phyloP scores from a whole-genome alignment of 2,329 filamentous ascomycete genomes.

The Oidium heveae region DNA sequence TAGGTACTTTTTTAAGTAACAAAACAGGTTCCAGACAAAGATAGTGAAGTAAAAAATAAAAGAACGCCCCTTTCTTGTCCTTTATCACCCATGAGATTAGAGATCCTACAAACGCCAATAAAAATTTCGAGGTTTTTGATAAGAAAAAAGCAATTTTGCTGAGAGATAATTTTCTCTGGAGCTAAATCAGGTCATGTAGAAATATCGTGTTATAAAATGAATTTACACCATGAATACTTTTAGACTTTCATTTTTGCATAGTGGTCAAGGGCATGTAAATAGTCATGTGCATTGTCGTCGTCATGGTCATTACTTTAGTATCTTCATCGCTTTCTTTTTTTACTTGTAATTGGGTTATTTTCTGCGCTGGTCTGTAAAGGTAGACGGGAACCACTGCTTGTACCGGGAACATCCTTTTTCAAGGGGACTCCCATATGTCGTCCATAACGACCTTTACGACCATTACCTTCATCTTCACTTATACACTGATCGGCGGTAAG shows the following conservation, averaged over 20 bases:
- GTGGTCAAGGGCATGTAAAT: not conserved
- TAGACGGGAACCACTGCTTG: slow-evolving; percentile 12
- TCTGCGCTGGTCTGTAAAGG: slow-evolving; percentile 3
- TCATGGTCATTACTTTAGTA: not conserved
- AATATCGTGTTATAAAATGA: not conserved
- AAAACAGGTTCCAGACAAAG: not conserved
- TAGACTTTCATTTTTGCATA: not conserved
- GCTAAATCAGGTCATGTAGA: not conserved
- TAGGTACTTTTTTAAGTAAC: not conserved
- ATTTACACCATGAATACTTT: not conserved
- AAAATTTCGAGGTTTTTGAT: not conserved
- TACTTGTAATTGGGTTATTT: slow-evolving; percentile 19
- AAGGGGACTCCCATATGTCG: slow-evolving; percentile 44
- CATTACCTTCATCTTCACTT: slow-evolving; percentile 94
- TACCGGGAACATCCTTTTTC: slow-evolving; percentile 27
- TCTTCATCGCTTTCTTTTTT: slow-evolving; percentile 39
- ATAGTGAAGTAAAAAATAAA: not conserved
- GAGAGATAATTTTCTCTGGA: not conserved
- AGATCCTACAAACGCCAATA: not conserved
- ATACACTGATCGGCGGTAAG: slow-evolving; percentile 83
- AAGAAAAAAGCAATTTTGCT: not conserved
- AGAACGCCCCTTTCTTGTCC: not conserved
- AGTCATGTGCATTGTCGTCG: not conserved
- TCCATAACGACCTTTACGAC: slow-evolving; percentile 77
- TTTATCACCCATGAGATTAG: not conserved